phyloP scores from a whole-genome alignment of 768 basidiomycete species.

The Suillus decipiens region DNA sequence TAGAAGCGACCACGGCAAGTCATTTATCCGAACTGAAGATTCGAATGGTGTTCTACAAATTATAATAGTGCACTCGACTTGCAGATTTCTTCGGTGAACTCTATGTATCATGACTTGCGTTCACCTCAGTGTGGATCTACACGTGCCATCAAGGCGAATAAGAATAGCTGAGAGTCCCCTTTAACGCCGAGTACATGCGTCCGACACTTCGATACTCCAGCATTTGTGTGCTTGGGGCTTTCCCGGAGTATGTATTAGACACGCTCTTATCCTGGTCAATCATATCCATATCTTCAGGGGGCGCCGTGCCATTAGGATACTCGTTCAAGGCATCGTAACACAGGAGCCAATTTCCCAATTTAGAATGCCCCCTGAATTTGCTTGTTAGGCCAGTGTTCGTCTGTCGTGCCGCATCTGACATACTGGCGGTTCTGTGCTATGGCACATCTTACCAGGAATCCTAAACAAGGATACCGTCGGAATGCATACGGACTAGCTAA shows the following conservation, averaged over 20 bases:
- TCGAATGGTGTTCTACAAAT: background rate
- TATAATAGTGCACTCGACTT: background rate
- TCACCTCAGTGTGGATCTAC: background rate
- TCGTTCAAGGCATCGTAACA: no score
- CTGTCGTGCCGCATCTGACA: background rate
- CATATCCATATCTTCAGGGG: no score
- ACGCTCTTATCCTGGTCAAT: background rate
- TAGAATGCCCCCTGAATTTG: background rate
- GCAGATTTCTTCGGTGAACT: background rate
- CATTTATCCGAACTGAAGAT: background rate
- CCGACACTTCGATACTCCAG: no score
- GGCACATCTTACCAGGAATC: background rate
- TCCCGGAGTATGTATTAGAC: background rate
- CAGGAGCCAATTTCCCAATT: background rate
- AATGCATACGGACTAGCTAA: no score
- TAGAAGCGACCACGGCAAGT: background rate
- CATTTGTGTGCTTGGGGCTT: no score
- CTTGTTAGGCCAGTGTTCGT: no score
- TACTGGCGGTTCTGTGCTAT: background rate
- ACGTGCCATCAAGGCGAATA: background rate
- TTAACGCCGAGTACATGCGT: background rate
- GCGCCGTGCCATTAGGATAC: background rate
- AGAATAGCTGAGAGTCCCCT: background rate
- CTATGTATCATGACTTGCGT: background rate
- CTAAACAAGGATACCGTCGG: no score